Base-by-base conservation (phyloP, 2,329 filamentous ascomycete species). In the Zarea fungicola region DNA sequence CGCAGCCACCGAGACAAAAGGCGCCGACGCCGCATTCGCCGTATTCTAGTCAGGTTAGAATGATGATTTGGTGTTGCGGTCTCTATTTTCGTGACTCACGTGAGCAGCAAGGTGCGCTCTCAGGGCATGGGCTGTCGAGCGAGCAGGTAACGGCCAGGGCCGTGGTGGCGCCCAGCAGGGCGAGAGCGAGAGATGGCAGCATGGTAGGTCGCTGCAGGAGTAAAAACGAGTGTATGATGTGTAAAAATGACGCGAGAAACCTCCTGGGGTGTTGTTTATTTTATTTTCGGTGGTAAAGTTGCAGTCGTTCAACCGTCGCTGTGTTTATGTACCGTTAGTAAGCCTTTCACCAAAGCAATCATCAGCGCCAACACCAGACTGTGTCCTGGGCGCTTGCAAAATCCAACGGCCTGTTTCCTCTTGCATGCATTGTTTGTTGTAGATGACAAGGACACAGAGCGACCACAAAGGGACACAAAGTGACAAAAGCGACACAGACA, bases 1-100 rank as follows among this genome's bases (percentile, higher is more conserved):
- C 92, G 73, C 93, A 99, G 55, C 93, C 93, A 60, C 93, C 93
- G 18, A 99, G 81, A 63, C 93, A 99, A 78, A 87, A 97, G 49
- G 91, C 93, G 61, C 93, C 93, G 49, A 90, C 83, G 72, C 92
- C 93, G 62, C 93, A 97, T 68, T 92, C 77, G 60, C 89, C 89
- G 69, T 96, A 97, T 69, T 93, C 89, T 95, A 23, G 6, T 11
- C 28, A 16, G 13, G 16, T 48, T 28, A 48, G 25, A 6, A 9
- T 5, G 9, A 22, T 9, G 6, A 14, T 28, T 21, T 13, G 7
- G 2, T 11, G 28, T 11, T 10, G 10, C 21, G 16, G 7, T n/a
- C n/a, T n/a, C n/a, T n/a, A n/a, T n/a, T n/a, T n/a, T n/a, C n/a
- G 18, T 19, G 29, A 81, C 85, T 74, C 74, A 91, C 87, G 84